A percentile compares a stretch with the other conserved stretches of the same genome.
Evolutionary conservation across 73 alveolate species (phyloP).

Genomic region (Paraurostyla sp.): DNA sequence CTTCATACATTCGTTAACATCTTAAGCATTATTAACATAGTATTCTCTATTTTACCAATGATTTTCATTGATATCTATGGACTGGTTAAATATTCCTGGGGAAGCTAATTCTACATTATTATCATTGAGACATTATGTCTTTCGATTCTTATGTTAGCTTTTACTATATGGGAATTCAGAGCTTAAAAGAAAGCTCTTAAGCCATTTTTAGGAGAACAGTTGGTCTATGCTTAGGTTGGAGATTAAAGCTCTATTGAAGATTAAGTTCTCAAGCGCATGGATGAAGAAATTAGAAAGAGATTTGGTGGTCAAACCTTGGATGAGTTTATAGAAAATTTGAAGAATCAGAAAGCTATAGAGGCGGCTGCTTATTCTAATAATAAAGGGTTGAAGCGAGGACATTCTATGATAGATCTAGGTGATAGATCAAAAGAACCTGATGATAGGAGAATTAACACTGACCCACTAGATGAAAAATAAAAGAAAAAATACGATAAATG

Average conservation of each 20-base stretch:
- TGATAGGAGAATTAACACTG: not conserved
- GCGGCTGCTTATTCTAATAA: not conserved
- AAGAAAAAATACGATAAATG: slow-evolving; percentile 33
- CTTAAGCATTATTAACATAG: not conserved
- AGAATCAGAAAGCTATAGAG: not conserved
- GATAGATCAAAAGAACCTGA: slow-evolving; percentile 4
- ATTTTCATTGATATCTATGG: not conserved
- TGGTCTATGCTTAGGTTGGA: not conserved
- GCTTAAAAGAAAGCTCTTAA: not conserved
- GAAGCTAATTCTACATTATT: not conserved
- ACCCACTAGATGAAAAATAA: not conserved
- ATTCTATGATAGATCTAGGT: slow-evolving; percentile 36
- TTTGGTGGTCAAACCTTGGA: slow-evolving; percentile 37
- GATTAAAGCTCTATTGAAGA: not conserved
- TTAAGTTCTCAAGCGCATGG: not conserved
- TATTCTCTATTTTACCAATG: not conserved
- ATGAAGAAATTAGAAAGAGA: not conserved
- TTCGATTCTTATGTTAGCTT: not conserved
- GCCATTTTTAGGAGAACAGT: not conserved
- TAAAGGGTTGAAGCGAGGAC: not conserved
- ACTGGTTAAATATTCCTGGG: not conserved
- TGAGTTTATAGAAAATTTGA: not conserved
- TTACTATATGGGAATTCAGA: not conserved
- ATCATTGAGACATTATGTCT: not conserved
- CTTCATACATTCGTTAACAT: not conserved